Conservation (phyloP, 148 eudicot species). For the Pouteria glomerata region DNA sequence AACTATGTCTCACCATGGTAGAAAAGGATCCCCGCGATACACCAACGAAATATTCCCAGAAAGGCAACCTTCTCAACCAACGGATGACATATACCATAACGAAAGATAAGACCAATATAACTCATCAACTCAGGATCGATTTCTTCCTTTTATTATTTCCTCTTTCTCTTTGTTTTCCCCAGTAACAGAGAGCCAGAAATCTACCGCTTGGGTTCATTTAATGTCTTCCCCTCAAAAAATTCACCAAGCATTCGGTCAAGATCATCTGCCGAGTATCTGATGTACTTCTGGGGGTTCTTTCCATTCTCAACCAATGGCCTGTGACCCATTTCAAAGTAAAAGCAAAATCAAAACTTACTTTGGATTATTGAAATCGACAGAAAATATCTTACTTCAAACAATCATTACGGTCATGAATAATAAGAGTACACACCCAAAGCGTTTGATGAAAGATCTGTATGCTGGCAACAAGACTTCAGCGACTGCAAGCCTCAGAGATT, state of each 20-base stretch:
- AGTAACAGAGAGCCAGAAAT: background rate
- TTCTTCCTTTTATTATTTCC: background rate
- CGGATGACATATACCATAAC: background rate
- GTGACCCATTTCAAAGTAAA: conserved; percentile 12
- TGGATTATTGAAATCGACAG: background rate
- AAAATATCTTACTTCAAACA: background rate
- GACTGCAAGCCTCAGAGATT: conserved; percentile 89
- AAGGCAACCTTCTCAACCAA: background rate
- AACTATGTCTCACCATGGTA: background rate
- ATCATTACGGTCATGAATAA: background rate
- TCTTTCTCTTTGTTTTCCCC: background rate
- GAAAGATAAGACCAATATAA: background rate
- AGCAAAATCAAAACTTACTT: background rate
- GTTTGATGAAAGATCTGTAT: conserved; percentile 90
- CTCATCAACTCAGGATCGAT: background rate
- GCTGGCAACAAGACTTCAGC: conserved; percentile 96
- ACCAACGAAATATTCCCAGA: background rate
- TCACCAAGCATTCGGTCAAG: conserved; percentile 93
- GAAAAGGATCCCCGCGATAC: no score
- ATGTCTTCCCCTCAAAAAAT: conserved; percentile 80
- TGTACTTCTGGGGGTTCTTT: conserved; percentile 84
- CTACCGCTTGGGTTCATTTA: conserved; percentile 59
- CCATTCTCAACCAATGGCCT: conserved; percentile 85
- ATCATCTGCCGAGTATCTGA: conserved; percentile 82
- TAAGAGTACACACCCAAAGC: conserved; percentile 65